These are phyloP conservation scores for Paracorniculantispora psalliotae DNA, from an alignment of 2,329 filamentous ascomycete species.

Conservation along the genomic window DNA sequence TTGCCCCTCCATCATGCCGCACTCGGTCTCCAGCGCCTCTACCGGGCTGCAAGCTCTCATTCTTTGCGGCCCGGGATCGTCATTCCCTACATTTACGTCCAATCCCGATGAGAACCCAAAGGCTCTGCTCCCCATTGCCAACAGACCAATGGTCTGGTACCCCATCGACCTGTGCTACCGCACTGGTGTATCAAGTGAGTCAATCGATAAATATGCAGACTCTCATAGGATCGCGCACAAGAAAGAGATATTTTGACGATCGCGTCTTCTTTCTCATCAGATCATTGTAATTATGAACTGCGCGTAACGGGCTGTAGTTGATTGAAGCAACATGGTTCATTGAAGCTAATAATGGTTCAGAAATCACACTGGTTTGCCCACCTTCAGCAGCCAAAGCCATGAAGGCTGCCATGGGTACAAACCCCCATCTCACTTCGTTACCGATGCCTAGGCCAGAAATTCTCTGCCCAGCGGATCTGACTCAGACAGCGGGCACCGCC, in stretches of 20 bases:
- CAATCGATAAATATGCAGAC: not conserved
- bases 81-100: constrained; percentile 76
- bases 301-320: no score
- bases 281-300: no score
- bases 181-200: constrained; percentile 68
- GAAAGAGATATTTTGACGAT: not conserved
- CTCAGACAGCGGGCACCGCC: constrained; percentile 82
- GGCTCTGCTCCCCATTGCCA: constrained; percentile 75
- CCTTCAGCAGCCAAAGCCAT: constrained; percentile 63
- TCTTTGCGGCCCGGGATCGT: constrained; percentile 76
- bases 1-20: constrained; percentile 55
- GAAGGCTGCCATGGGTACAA: constrained; percentile 65
- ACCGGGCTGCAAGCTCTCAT: constrained; percentile 79
- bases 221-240: not conserved
- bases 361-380: constrained; percentile 58
- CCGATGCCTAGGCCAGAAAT: constrained; percentile 70
- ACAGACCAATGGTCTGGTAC: constrained; percentile 87
- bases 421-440: constrained; percentile 70
- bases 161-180: constrained; percentile 80
- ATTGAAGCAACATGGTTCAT: not conserved
- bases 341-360: constrained; percentile 32
- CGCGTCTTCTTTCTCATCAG: no score
- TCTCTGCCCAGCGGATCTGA: constrained; percentile 68
- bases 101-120: constrained; percentile 78
- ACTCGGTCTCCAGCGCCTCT: constrained; percentile 66